Percentiles rank a stretch among this genome's conserved stretches.
Conservation (phyloP, 495 filamentous ascomycete genomes). For the Monascus purpureus region DNA sequence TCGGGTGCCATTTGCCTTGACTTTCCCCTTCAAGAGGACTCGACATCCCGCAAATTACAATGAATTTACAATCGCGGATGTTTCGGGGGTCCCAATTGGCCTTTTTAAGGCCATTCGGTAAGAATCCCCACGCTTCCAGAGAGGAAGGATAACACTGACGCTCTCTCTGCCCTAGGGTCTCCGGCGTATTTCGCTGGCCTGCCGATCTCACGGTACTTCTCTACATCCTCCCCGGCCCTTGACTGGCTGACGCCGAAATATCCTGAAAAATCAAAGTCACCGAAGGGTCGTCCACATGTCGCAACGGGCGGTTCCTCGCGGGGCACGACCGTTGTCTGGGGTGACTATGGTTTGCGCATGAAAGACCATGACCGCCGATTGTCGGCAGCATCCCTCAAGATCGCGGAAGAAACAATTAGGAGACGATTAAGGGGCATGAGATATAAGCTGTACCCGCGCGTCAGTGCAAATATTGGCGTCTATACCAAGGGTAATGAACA, state of each 20-base stretch:
- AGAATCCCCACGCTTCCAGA: constrained; percentile 3
- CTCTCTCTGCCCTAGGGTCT: constrained; percentile 14
- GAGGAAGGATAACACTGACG: constrained; percentile 10
- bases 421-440: constrained; percentile 77
- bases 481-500: constrained; percentile 91
- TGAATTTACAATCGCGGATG: constrained; percentile 24
- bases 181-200: constrained; percentile 17
- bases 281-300: constrained; percentile 79
- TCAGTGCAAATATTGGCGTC: constrained; percentile 84
- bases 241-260: constrained; percentile 75
- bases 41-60: constrained; percentile 4
- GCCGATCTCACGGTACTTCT: constrained; percentile 48
- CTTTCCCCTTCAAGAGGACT: constrained; percentile 3
- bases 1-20: no score
- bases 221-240: constrained; percentile 45
- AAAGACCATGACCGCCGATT: constrained; percentile 84
- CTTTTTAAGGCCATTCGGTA: constrained; percentile 23
- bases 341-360: constrained; percentile 91
- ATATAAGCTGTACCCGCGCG: constrained; percentile 80
- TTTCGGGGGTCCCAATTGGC: constrained; percentile 24
- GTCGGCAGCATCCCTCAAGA: constrained; percentile 71
- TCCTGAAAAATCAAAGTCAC: constrained; percentile 65
- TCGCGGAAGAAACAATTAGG: constrained; percentile 87
- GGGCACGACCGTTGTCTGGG: constrained; percentile 92
- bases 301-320: constrained; percentile 80